phyloP scores from a whole-genome alignment of 495 filamentous ascomycete species.

The Astrothelium subdiscretum region DNA sequence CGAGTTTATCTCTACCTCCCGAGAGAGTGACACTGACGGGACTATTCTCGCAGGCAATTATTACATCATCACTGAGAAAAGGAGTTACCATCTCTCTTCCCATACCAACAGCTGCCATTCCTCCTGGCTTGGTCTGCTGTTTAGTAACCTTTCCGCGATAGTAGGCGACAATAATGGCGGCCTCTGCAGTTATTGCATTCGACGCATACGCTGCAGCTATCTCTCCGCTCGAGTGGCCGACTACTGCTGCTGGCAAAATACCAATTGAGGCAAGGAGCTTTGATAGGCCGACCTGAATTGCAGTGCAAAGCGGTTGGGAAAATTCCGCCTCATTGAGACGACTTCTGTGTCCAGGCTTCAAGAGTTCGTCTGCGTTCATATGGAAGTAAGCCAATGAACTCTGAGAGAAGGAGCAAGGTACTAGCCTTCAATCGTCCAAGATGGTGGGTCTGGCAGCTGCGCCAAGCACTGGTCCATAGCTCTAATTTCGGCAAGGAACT shows the following conservation, averaged over 20 bases:
- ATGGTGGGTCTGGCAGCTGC: neutral
- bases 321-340: conserved; percentile 10
- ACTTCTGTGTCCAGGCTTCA: conserved; percentile 12
- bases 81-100: neutral
- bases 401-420: neutral
- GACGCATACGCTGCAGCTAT: conserved; percentile 53
- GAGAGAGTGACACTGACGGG: conserved; percentile 23
- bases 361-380: conserved; percentile 10
- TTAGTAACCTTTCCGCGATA: conserved; percentile 23
- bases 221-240: conserved; percentile 54
- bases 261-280: conserved; percentile 19
- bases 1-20: conserved; percentile 13
- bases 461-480: neutral
- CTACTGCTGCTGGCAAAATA: conserved; percentile 29
- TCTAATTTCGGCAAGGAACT: neutral
- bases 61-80: neutral
- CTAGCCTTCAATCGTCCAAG: neutral
- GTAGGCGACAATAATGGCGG: conserved; percentile 34
- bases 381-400: neutral
- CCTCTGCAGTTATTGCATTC: conserved; percentile 33
- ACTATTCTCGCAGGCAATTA: conserved; percentile 28
- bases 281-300: conserved; percentile 16
- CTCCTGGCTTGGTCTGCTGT: neutral
- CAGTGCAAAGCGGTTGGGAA: conserved; percentile 20
- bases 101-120: conserved; percentile 19